Evolutionary conservation across 1,284 basidiomycete genomes (phyloP), one percentile per base, ranked within the genome.

Genomic region (Pascua sp.): DNA sequence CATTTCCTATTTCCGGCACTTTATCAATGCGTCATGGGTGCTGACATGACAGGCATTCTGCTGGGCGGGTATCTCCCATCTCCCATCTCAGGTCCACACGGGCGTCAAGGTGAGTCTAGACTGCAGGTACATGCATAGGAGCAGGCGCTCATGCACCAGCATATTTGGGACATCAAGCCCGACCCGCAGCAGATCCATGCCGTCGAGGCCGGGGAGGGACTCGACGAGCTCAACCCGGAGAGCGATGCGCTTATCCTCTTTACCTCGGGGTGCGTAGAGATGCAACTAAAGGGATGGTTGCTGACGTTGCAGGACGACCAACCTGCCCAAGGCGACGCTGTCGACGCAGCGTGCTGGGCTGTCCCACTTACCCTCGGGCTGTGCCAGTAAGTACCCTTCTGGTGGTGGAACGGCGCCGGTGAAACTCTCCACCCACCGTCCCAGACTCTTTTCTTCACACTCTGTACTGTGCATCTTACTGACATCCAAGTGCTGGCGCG

Each of bases 221-320:
- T 46, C 16, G 42, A 36, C 1, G 49, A 37, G 12, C 18, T 46
- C 37, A 10, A 38, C 17, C 68, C 70, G 15, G 71, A 73, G 49
- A 67, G 64, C 47, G 72, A 73, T 52, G 72, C 61, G 11, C 63
- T 71, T n/a, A 67, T 73, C 40, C 70, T 73, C 60, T 75, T 72
- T 53, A 70, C 72, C 11, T 59, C 57, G 11, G 57, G 55, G 11
- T 32, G 24, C 7, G 24, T 17, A 46, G 11, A 3, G 5, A 5
- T 11, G 16, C 47, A 40, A 10, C 40, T 16, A 40, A n/a, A n/a
- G n/a, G n/a, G 17, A 13, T 12, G 38, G 5, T 2, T 4, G n/a
- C 49, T 56, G 49, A 57, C 55, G 9, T 32, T 3, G 37, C 43
- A 32, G 24, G 24, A 57, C 56, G 1, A 57, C 56, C 7, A 47